Evolutionary conservation across 331 rosid genomes (phyloP), one percentile per base, ranked within the genome.

Genomic region (Rhamnella rubrinervis): DNA sequence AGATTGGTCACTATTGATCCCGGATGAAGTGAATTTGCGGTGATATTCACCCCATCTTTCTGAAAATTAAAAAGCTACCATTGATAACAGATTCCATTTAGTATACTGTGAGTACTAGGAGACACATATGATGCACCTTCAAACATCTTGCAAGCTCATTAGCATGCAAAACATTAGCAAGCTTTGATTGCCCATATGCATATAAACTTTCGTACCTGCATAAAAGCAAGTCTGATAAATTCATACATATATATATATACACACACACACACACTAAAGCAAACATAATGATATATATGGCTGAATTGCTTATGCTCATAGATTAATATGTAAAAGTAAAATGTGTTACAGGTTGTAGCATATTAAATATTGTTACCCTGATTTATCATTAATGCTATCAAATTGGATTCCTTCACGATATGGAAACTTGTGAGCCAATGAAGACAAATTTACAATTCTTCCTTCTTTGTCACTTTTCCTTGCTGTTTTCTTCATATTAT

Each of bases 11-110:
- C 28, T 49, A 93, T 81, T 75, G 70, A 13, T 76, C 98, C 98
- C 4, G 97, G 98, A 66, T 93, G 98, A 85, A 93, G 95, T 53
- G 96, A 87, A 81, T 93, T 93, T 63, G 92, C 96, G 28, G 92
- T 87, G 70, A 91, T 84, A 51, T 88, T 75, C 67, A 74, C 83
- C 35, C 77, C 84, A 47, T 85, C 96, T 76, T 87, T 95, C 98
- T 90, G 90, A 71, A 61, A 73, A 80, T 69, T 86, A 76, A 67
- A 52, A 20, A 73, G 73, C 66, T 66, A 64, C 44, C 35, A 38
- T 17, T 10, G 19, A 59, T 21, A 47, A 11, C 58, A 57, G 37
- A 31, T 55, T 70, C 38, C 55, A 4, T 18, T 63, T 23, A 9
- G 47, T 53, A 38, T 50, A 52, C 61, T 51, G 25, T 17, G 57